Conservation (phyloP, 2,329 filamentous ascomycete species). For the Nemania bipapillata region DNA sequence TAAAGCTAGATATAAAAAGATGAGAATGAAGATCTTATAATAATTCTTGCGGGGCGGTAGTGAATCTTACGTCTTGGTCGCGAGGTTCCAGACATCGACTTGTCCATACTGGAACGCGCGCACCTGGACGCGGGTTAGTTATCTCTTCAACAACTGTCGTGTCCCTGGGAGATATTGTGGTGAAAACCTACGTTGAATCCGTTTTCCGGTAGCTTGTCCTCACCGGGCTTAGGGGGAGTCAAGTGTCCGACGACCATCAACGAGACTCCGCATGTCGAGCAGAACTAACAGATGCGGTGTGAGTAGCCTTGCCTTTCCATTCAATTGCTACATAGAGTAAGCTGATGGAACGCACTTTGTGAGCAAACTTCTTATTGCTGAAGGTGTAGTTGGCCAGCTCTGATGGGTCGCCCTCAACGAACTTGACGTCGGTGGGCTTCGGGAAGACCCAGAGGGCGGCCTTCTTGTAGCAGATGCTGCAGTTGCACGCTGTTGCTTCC, state of each 20-base stretch:
- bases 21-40: constrained; percentile 8
- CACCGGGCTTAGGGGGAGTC: constrained; percentile 43
- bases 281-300: constrained; percentile 58
- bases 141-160: background rate
- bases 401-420: constrained; percentile 60
- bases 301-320: constrained; percentile 7
- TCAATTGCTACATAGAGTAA: no score
- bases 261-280: constrained; percentile 61
- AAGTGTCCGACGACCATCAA: constrained; percentile 51
- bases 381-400: constrained; percentile 54
- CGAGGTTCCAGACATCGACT: constrained; percentile 57
- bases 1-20: constrained; percentile 44
- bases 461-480: constrained; percentile 70
- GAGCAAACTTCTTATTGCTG: constrained; percentile 52
- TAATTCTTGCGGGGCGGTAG: background rate
- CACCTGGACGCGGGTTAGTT: constrained; percentile 47
- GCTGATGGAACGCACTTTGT: constrained; percentile 54
- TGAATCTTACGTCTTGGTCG: constrained; percentile 53
- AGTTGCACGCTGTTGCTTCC: constrained; percentile 68
- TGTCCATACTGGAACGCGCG: constrained; percentile 56
- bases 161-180: background rate
- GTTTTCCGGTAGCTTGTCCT: constrained; percentile 48
- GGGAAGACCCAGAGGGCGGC: constrained; percentile 55
- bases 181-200: constrained; percentile 58
- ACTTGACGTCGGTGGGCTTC: constrained; percentile 51